Conservation (phyloP, 768 basidiomycete genomes). For the Pleurotus platypus region DNA sequence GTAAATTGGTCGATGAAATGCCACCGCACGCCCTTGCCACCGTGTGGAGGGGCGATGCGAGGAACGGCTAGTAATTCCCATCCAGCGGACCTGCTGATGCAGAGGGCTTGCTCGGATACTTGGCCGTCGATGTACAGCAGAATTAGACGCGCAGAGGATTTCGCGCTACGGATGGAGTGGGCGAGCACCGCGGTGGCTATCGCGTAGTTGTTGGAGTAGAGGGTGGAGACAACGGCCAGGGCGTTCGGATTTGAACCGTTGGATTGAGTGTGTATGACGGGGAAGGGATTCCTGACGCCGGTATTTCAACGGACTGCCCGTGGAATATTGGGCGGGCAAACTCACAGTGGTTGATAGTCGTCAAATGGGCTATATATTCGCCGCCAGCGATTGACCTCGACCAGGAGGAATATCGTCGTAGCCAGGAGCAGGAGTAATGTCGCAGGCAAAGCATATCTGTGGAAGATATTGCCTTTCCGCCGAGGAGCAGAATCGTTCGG, state of each 20-base stretch:
- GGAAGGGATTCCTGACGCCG: constrained; percentile 13
- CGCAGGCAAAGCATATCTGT: too few relatives aligned
- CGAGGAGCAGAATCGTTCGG: too few relatives aligned
- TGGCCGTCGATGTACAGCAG: constrained; percentile 26
- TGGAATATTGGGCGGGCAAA: background rate
- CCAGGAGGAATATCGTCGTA: too few relatives aligned
- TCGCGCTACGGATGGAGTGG: constrained; percentile 19
- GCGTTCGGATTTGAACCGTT: constrained; percentile 3
- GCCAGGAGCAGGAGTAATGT: too few relatives aligned
- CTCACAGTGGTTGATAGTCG: constrained; percentile 24
- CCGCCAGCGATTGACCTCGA: too few relatives aligned
- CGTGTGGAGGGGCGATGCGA: constrained; percentile 33
- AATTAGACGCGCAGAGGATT: constrained; percentile 20
- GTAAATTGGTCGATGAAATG: constrained; percentile 41
- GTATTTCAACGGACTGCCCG: background rate
- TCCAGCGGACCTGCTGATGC: constrained; percentile 33
- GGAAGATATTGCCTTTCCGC: too few relatives aligned
- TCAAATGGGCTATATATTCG: constrained; percentile 17
- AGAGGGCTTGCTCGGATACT: constrained; percentile 34
- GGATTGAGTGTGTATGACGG: constrained; percentile 6
- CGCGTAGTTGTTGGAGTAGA: constrained; percentile 26
- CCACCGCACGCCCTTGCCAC: constrained; percentile 27
- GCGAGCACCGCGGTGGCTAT: constrained; percentile 25
- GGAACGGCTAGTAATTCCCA: constrained; percentile 33
- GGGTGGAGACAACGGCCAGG: constrained; percentile 22